Percentiles rank a stretch among this genome's conserved stretches.
phyloP scores from a whole-genome alignment of 2,329 filamentous ascomycete species.

The Fusarium sp. region DNA sequence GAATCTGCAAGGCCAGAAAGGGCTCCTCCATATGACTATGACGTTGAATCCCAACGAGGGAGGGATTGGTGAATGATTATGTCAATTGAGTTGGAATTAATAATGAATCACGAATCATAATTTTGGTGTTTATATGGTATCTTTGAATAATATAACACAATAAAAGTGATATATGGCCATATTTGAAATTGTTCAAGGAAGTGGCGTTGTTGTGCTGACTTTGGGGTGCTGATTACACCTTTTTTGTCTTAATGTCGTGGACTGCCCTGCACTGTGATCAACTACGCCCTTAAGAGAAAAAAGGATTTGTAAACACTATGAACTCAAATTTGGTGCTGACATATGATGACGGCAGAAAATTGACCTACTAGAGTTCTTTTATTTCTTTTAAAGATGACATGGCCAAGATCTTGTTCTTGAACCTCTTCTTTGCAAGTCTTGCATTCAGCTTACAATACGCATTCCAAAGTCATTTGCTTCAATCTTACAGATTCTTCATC shows the following conservation, averaged over 20 bases:
- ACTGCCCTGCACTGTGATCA: slow-evolving; percentile 6
- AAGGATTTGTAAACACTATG: slow-evolving; percentile 24
- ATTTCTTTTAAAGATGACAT: background rate
- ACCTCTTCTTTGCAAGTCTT: slow-evolving; percentile 1
- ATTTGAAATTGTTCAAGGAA: background rate
- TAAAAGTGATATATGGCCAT: background rate
- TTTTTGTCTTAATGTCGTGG: slow-evolving; percentile 16
- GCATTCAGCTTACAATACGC: slow-evolving; percentile 7
- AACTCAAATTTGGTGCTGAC: slow-evolving; percentile 2
- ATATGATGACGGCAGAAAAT: slow-evolving; percentile 14
- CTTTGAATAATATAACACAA: slow-evolving; percentile 2
- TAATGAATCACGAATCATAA: slow-evolving; percentile 32
- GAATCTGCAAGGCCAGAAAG: slow-evolving; percentile 37
- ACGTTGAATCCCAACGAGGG: slow-evolving; percentile 50
- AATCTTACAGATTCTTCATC: slow-evolving; percentile 4
- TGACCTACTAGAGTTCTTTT: background rate
- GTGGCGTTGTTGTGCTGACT: slow-evolving; percentile 2
- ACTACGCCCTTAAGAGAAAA: slow-evolving; percentile 25
- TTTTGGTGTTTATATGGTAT: background rate
- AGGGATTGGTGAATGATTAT: slow-evolving; percentile 39
- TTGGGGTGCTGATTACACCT: background rate
- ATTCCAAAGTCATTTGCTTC: slow-evolving; percentile 5
- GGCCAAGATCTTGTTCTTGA: slow-evolving; percentile 3
- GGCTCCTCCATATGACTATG: slow-evolving; percentile 48
- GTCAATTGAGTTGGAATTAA: slow-evolving; percentile 7